Percentiles rank a stretch among this genome's conserved stretches.
phyloP scores from a whole-genome alignment of 129 eudicot species.

The Tanacetum coccineum region DNA sequence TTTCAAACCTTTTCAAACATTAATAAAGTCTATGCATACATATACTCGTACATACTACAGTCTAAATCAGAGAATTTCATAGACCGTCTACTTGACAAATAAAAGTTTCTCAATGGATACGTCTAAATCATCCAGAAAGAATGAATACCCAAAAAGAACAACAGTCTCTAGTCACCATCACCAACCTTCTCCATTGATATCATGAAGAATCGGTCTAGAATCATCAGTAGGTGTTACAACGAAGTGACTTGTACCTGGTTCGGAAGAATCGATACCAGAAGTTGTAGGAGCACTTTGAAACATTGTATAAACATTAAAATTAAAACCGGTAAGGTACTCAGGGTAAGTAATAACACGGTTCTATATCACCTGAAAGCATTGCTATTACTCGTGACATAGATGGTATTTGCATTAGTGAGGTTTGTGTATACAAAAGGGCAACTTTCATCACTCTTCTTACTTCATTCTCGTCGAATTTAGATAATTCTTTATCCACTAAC shows the following conservation, averaged over 20 bases:
- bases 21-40: too few relatives aligned
- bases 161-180: too few relatives aligned
- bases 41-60: too few relatives aligned
- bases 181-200: constrained; percentile 33
- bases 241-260: constrained; percentile 9
- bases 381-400: constrained; percentile 86
- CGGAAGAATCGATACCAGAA: constrained; percentile 9
- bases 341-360: constrained; percentile 57
- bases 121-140: too few relatives aligned
- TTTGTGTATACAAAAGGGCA: constrained; percentile 73
- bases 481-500: too few relatives aligned
- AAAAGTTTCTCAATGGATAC: too few relatives aligned
- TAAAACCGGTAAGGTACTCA: constrained; percentile 56
- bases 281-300: constrained; percentile 30
- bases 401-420: constrained; percentile 57
- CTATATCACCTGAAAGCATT: constrained; percentile 68
- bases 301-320: too few relatives aligned
- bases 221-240: constrained; percentile 5
- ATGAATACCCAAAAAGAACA: too few relatives aligned
- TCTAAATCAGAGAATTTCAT: too few relatives aligned
- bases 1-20: too few relatives aligned
- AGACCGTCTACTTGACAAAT: too few relatives aligned
- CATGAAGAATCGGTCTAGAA: constrained; percentile 25
- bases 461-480: constrained; percentile 42
- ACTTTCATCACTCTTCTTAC: constrained; percentile 45